Evolutionary conservation across 495 filamentous ascomycete species (phyloP).

Genomic region (Penicillium parvum): DNA sequence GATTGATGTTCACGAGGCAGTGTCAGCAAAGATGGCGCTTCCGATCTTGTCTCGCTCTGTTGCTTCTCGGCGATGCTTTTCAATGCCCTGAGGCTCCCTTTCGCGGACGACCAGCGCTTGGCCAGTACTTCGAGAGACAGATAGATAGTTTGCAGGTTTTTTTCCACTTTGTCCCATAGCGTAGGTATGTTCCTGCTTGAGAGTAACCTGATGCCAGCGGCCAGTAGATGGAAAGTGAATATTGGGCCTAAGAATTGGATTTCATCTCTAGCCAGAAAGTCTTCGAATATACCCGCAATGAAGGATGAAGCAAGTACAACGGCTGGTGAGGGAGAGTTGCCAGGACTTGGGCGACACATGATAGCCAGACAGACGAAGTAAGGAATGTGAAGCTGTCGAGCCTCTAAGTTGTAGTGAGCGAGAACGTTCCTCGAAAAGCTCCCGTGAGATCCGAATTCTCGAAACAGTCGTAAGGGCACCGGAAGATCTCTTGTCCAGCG

Average conservation of each 20-base stretch:
- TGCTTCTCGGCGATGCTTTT: conserved; percentile 19
- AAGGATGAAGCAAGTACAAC: conserved; percentile 20
- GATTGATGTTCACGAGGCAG: conserved; percentile 9
- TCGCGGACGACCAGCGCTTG: conserved; percentile 23
- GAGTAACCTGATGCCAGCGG: conserved; percentile 23
- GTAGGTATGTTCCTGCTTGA: conserved; percentile 10
- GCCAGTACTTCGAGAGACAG: conserved; percentile 21
- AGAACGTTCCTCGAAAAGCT: not conserved
- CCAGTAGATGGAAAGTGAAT: conserved; percentile 25
- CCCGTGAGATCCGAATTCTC: too few species aligned
- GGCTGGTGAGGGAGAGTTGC: conserved; percentile 14
- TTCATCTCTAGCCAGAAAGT: conserved; percentile 26
- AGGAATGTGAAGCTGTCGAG: conserved; percentile 21
- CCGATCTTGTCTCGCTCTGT: conserved; percentile 1
- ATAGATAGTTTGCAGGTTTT: conserved; percentile 16
- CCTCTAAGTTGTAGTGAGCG: conserved; percentile 19
- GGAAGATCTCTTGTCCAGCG: conserved; percentile 19
- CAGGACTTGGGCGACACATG: conserved; percentile 16
- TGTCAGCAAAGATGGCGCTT: not conserved
- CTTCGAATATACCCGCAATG: conserved; percentile 23
- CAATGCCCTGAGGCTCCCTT: conserved; percentile 17
- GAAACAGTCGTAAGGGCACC: conserved; percentile 14
- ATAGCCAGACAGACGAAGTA: conserved; percentile 25
- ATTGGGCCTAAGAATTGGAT: conserved; percentile 21
- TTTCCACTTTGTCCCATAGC: conserved; percentile 12